These are phyloP conservation scores for Elaphomyces granulatus DNA, from an alignment of 495 filamentous ascomycete genomes.

Conservation along the genomic window DNA sequence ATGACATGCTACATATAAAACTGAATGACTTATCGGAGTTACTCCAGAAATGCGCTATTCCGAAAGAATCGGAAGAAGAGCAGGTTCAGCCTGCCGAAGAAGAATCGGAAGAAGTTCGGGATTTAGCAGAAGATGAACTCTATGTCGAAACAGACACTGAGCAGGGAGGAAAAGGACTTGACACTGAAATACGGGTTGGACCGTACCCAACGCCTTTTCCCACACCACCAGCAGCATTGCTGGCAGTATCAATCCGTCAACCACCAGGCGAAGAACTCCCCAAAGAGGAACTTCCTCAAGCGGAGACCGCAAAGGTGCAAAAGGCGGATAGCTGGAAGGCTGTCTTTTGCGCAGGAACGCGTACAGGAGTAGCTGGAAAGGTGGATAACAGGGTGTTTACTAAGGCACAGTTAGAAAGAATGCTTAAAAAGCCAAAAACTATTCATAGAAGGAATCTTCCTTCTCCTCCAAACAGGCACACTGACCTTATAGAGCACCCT, in stretches of 20 bases:
- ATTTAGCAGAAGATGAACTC: background rate
- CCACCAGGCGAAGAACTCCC: too few species aligned
- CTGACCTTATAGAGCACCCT: constrained; percentile 1
- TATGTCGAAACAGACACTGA: background rate
- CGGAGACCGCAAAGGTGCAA: background rate
- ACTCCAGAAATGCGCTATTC: background rate
- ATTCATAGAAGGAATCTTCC: background rate
- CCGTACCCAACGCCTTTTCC: background rate
- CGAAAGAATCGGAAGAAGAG: background rate
- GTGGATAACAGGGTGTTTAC: background rate
- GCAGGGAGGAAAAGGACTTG: background rate
- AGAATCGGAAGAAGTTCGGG: background rate
- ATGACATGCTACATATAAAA: constrained; percentile 7
- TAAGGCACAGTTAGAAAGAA: background rate
- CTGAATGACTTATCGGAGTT: background rate
- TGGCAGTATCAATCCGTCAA: background rate
- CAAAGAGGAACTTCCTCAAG: background rate
- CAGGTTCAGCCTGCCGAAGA: background rate
- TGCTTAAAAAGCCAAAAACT: background rate
- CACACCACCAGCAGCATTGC: background rate
- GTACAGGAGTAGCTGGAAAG: background rate
- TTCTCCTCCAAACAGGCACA: background rate
- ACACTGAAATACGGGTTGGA: background rate
- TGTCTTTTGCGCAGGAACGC: background rate
- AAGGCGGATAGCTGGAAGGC: background rate